These are phyloP conservation scores for Bolboschoenus planiculmis DNA, from an alignment of 176 grass and related monocot genomes.

Conservation along the genomic window DNA sequence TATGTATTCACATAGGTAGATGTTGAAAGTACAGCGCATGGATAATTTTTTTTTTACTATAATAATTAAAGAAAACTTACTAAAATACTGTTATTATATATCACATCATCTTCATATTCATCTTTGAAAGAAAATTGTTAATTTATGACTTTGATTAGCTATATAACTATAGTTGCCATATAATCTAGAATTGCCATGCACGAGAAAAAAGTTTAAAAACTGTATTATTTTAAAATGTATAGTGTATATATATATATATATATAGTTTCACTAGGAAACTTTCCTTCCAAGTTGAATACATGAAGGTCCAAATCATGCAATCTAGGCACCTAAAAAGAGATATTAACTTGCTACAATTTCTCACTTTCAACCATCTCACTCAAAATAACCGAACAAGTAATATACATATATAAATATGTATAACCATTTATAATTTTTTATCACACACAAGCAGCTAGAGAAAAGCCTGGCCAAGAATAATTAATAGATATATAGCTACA, in stretches of 20 bases:
- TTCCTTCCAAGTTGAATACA: background rate
- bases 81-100: background rate
- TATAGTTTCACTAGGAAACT: background rate
- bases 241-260: background rate
- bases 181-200: too few relatives aligned
- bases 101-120: background rate
- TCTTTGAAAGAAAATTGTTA: background rate
- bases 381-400: background rate
- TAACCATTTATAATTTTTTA: too few relatives aligned
- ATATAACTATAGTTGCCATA: too few relatives aligned
- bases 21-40: background rate
- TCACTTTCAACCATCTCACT: conserved; percentile 8
- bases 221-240: too few relatives aligned
- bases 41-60: background rate
- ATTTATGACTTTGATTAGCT: background rate
- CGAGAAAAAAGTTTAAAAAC: too few relatives aligned
- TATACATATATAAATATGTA: background rate
- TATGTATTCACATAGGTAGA: background rate
- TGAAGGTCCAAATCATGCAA: conserved; percentile 4
- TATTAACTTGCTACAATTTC: conserved; percentile 5
- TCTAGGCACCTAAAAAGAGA: background rate
- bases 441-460: background rate
- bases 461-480: background rate
- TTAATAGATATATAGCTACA: background rate
- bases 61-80: background rate